A percentile compares a stretch with the other conserved stretches of the same genome.
phyloP scores from a whole-genome alignment of 75 land plant species.

The Azolla pinnata region DNA sequence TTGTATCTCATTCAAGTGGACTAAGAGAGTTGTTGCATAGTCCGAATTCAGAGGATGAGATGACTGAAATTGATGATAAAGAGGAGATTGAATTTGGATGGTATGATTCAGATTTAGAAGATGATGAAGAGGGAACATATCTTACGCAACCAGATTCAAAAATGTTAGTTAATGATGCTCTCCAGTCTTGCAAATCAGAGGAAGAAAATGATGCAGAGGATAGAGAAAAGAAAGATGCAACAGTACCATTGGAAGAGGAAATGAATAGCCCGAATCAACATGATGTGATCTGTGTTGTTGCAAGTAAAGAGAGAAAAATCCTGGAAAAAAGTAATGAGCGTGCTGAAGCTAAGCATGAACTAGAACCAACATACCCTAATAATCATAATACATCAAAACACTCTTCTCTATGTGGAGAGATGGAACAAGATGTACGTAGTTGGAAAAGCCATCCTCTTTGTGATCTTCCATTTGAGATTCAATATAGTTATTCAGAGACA shows the following conservation, averaged over 20 bases:
- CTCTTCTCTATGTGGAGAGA: too few relatives aligned
- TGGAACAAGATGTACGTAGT: too few relatives aligned
- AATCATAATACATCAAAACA: not conserved
- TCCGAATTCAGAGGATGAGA: too few relatives aligned
- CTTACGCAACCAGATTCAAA: not conserved
- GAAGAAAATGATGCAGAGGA: not conserved
- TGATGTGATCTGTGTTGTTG: not conserved
- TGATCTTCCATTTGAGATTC: conserved; percentile 67
- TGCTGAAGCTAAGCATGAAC: too few relatives aligned
- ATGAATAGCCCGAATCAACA: too few relatives aligned
- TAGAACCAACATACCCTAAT: not conserved
- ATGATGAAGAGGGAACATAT: not conserved
- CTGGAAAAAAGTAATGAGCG: not conserved
- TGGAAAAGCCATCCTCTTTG: conserved; percentile 1
- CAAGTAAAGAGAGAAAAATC: not conserved
- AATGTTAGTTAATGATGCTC: not conserved
- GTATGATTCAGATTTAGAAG: not conserved
- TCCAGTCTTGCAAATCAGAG: not conserved
- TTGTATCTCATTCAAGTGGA: too few relatives aligned
- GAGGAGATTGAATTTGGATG: not conserved
- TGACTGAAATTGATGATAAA: too few relatives aligned
- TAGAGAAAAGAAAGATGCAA: not conserved
- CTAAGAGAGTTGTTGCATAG: too few relatives aligned
- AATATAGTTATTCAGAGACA: conserved; percentile 81
- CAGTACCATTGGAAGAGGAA: not conserved